Evolutionary conservation across 306 rosid species (phyloP).

Genomic region (Medicago truncatula): MtrunA17r5.0-ANR NC_053043.1:21994001-21994500

Average conservation of each 20-base stretch:
- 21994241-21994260: constrained; percentile 22
- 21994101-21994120: background rate
- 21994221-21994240: constrained; percentile 25
- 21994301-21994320: constrained; percentile 3
- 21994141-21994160: background rate
- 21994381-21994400: too few species aligned
- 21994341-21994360: constrained; percentile 11
- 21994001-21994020: too few species aligned
- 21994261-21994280: constrained; percentile 9
- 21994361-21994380: too few species aligned
- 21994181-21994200: background rate
- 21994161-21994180: constrained; percentile 7
- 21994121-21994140: background rate
- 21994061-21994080: background rate
- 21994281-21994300: constrained; percentile 24
- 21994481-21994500: background rate
- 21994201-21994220: background rate
- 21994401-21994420: background rate
- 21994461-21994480: background rate
- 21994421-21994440: constrained; percentile 6
- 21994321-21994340: too few species aligned
- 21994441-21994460: constrained; percentile 11
- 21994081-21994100: too few species aligned
- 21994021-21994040: background rate
- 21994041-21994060: background rate